Conservation (phyloP, 345 rosid genomes). For the Xanthoceras sorbifolium region DNA sequence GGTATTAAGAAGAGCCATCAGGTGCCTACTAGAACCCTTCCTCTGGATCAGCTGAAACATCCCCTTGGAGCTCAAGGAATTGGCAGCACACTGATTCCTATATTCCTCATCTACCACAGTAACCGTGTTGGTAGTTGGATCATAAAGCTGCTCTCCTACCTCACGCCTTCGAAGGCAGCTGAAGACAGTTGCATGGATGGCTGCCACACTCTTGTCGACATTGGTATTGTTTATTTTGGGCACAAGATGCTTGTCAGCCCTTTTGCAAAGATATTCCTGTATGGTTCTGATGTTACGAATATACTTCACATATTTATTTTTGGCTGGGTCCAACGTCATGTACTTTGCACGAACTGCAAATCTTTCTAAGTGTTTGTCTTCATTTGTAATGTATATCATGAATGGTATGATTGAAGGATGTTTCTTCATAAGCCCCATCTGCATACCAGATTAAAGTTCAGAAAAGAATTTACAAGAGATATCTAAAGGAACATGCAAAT, state of each 20-base stretch:
- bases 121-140: conserved; percentile 75
- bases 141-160: conserved; percentile 85
- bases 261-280: conserved; percentile 87
- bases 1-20: conserved; percentile 94
- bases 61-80: conserved; percentile 92
- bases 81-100: conserved; percentile 89
- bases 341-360: conserved; percentile 99
- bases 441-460: conserved; percentile 21
- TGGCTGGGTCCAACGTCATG: conserved; percentile 96
- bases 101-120: conserved; percentile 83
- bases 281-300: conserved; percentile 92
- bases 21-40: conserved; percentile 90
- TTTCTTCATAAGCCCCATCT: conserved; percentile 99
- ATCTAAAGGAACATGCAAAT: conserved; percentile 14
- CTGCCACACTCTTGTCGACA: conserved; percentile 95
- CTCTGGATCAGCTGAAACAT: conserved; percentile 97
- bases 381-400: conserved; percentile 93
- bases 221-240: conserved; percentile 97
- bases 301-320: conserved; percentile 94
- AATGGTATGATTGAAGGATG: conserved; percentile 98
- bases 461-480: conserved; percentile 8
- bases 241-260: conserved; percentile 97
- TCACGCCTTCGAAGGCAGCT: conserved; percentile 92
- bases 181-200: conserved; percentile 95
- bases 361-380: conserved; percentile 96